Evolutionary conservation across 1,139 yeast species (phyloP), one percentile per base, ranked within the genome.

Genomic region (Lodderomyces oxycetoniae): DNA sequence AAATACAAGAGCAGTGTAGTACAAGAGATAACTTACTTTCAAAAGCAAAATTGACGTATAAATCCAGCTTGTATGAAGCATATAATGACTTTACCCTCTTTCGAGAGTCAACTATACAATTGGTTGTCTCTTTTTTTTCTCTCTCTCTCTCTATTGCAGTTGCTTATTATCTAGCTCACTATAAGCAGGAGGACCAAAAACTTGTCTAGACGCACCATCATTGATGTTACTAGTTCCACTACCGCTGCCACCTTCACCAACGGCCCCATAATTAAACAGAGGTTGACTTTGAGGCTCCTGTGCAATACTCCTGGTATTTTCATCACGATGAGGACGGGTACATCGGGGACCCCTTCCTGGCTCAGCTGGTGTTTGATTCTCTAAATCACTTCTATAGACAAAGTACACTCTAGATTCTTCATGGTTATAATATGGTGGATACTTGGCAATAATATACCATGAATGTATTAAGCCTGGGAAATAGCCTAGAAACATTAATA

Each of bases 391-490:
- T 31, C 59, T 45, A 39, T 59, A 58, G 4, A 62, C 48, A 40
- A 61, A 62, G 47, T 61, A 63, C 20, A 62, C 50, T 28, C 53
- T 58, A 7, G 21, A n/a, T 24, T 30, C 33, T 15, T 44, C 47
- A 9, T 32, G 31, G 4, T 39, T 33, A 15, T 23, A 35, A 35
- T 58, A 58, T 2, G 64, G 58, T 7, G 73, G 74, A 47, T 59
- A 62, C 46, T 69, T 58, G 38, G 76, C 67, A 32, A 78, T 77
- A 46, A 78, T 74, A 49, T 77, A 78, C 79, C 83, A 76, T 4
- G 81, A 7, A 49, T 78, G 84, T 26, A 78, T 73, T 42, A 79
- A 69, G 6, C 88, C 88, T 2, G 86, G 88, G 33, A 79, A 61
- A 48, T 75, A 79, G 2, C 87, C 88, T 22, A 80, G 55, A 16